These are phyloP conservation scores for Calonectria hongkongensis DNA, from an alignment of 2,329 filamentous ascomycete species.

Conservation along the genomic window DNA sequence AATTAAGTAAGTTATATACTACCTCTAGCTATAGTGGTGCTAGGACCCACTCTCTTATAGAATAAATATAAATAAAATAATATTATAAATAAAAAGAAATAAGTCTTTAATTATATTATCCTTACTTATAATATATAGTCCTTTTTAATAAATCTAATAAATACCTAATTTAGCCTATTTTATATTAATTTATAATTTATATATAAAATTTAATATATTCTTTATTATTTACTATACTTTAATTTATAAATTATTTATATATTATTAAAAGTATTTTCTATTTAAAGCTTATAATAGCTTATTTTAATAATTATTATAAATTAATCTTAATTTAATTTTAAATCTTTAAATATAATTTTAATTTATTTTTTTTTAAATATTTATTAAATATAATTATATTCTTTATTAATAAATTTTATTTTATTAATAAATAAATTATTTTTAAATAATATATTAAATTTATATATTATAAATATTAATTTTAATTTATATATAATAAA, in stretches of 20 bases:
- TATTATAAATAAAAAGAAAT: no score
- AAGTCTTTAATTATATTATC: no score
- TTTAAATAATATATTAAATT: conserved; percentile 11
- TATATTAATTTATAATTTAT: not conserved
- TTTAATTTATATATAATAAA: no score
- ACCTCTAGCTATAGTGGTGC: no score
- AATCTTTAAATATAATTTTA: not conserved
- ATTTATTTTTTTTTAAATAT: not conserved
- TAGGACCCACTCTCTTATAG: not conserved
- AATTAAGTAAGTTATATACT: no score
- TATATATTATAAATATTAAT: no score
- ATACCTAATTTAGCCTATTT: not conserved
- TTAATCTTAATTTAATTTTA: not conserved
- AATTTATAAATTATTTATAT: not conserved
- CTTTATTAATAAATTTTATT: conserved; percentile 20
- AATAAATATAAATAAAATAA: no score
- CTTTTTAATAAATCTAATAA: not conserved
- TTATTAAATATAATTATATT: conserved; percentile 3
- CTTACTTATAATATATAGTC: no score
- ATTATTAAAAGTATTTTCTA: not conserved
- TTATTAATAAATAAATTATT: conserved; percentile 24
- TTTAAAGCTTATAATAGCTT: not conserved
- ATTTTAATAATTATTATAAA: not conserved
- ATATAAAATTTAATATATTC: no score
- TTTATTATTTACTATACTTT: not conserved